Conservation (phyloP, 371 early-diverging fungal genomes). For the Dentiscutata heterogama region DNA sequence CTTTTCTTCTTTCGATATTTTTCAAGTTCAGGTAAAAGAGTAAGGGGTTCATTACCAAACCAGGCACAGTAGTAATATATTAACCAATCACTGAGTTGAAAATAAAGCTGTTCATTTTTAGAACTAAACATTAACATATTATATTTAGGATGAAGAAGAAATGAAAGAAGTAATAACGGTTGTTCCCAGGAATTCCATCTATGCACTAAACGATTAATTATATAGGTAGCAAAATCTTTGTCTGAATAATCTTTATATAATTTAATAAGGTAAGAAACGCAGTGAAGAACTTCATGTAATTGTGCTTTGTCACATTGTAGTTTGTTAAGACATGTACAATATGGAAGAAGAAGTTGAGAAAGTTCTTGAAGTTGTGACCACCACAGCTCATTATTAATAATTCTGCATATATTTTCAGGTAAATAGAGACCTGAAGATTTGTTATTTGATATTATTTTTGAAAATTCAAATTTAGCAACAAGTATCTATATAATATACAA, state of each 20-base stretch:
- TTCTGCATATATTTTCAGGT: conserved; percentile 2
- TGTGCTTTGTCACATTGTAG: conserved; percentile 7
- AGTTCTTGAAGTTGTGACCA: neutral
- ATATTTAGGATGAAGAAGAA: conserved; percentile 16
- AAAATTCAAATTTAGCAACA: too few relatives aligned
- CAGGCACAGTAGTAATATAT: conserved; percentile 1
- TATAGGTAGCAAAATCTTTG: neutral
- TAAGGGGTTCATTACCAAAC: neutral
- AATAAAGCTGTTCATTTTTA: neutral
- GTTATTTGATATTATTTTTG: too few relatives aligned
- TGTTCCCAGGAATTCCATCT: neutral
- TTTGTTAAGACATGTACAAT: conserved; percentile 10
- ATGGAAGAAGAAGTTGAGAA: neutral
- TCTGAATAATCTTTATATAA: neutral
- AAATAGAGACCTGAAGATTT: neutral
- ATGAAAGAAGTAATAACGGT: conserved; percentile 15
- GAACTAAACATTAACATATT: neutral
- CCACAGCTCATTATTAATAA: conserved; percentile 3
- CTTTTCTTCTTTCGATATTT: neutral
- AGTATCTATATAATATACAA: too few relatives aligned
- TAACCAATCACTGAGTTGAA: neutral
- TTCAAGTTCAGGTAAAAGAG: neutral
- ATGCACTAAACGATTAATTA: neutral
- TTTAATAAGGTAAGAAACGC: neutral
- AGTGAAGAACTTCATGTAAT: neutral